phyloP scores from a whole-genome alignment of 1,284 basidiomycete genomes.

The Ceratobasidium sp. region DNA sequence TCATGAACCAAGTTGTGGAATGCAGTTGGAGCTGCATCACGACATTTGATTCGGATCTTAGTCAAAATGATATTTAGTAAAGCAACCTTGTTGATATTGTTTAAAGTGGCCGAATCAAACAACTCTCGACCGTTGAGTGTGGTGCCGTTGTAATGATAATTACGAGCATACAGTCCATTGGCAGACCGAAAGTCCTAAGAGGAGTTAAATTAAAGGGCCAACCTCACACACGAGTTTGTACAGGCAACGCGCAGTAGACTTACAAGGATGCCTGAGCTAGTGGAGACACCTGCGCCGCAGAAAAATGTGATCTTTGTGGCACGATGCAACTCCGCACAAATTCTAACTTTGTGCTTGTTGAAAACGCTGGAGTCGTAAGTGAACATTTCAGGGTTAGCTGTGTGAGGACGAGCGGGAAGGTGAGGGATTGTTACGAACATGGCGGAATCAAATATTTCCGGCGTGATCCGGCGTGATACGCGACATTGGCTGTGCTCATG shows the following conservation, averaged over 20 bases:
- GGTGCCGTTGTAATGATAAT: background rate
- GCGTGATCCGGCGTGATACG: too few species aligned
- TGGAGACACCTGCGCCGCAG: conserved; percentile 17
- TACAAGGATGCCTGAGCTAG: background rate
- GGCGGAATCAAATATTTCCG: too few species aligned
- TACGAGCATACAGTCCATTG: background rate
- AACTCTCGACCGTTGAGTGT: background rate
- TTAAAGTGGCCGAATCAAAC: background rate
- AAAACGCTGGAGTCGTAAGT: too few species aligned
- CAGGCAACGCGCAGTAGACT: background rate
- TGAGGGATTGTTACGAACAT: too few species aligned
- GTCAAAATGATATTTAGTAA: background rate
- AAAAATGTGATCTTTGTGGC: background rate
- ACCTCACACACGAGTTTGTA: background rate
- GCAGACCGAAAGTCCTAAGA: background rate
- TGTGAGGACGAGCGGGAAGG: too few species aligned
- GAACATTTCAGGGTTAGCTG: too few species aligned
- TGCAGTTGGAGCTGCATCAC: background rate
- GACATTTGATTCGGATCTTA: background rate
- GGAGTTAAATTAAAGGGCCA: background rate
- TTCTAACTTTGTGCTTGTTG: background rate
- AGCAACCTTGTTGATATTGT: background rate
- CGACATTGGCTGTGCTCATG: too few species aligned
- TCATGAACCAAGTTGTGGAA: background rate
- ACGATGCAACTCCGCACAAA: background rate